Evolutionary conservation across 495 filamentous ascomycete genomes (phyloP).

Genomic region (Chaetomium tenue): DNA sequence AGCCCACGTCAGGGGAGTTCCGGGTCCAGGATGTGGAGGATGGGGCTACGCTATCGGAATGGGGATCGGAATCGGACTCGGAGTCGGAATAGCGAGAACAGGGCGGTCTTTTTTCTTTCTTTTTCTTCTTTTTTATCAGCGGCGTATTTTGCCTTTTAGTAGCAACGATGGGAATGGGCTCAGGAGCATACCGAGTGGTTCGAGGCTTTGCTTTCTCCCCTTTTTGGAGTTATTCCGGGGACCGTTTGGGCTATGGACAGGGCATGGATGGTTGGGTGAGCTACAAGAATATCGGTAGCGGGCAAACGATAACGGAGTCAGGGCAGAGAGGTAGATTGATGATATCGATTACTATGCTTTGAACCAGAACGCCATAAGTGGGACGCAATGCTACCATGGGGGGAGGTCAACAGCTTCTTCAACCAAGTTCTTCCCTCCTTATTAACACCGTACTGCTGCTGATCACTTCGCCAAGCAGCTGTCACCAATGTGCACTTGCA

Average conservation of each 20-base stretch:
- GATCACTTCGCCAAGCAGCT: neutral
- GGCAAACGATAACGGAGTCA: neutral
- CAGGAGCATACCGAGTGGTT: neutral
- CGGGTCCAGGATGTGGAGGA: neutral
- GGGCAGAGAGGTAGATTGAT: neutral
- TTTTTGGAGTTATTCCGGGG: slow-evolving; percentile 2
- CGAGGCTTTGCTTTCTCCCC: too few species aligned
- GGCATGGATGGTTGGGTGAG: neutral
- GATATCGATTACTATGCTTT: neutral
- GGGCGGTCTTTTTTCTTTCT: neutral
- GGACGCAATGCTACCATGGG: too few species aligned
- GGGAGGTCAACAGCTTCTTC: neutral
- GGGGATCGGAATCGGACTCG: too few species aligned
- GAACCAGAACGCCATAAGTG: neutral
- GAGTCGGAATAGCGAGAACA: neutral
- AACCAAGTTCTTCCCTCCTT: neutral
- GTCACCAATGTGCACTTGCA: neutral
- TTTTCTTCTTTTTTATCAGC: neutral
- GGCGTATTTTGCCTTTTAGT: neutral
- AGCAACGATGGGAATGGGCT: neutral
- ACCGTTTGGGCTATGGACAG: slow-evolving; percentile 8
- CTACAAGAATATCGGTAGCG: neutral
- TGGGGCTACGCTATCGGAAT: too few species aligned
- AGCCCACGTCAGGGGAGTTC: neutral
- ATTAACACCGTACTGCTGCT: neutral